Conservation (phyloP, 345 rosid genomes). For the Euphorbia peplus region DNA sequence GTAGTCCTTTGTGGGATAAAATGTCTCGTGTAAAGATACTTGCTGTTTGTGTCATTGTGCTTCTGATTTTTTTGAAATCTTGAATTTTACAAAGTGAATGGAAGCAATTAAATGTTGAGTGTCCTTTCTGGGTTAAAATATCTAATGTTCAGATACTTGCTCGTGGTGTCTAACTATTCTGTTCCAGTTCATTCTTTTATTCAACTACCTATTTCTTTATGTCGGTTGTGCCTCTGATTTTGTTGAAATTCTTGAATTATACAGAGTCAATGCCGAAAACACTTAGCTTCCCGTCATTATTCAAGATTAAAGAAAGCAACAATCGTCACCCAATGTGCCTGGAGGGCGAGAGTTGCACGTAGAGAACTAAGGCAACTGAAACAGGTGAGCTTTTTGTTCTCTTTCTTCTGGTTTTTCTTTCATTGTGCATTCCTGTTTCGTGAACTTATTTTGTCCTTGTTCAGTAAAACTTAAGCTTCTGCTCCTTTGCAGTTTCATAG, state of each 20-base stretch:
- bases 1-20: no score
- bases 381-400: constrained; percentile 40
- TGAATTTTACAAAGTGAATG: no score
- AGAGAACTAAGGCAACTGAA: constrained; percentile 77
- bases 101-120: no score
- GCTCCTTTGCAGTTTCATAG: not conserved
- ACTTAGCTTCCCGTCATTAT: constrained; percentile 55
- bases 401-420: not conserved
- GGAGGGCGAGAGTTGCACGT: constrained; percentile 91
- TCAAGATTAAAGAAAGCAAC: constrained; percentile 68
- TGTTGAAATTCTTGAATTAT: constrained; percentile 7
- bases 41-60: not conserved
- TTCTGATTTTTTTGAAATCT: no score
- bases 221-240: not conserved
- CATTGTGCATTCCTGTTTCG: not conserved
- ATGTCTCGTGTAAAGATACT: not conserved
- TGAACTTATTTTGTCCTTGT: not conserved
- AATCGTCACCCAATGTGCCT: constrained; percentile 72
- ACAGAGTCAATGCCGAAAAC: constrained; percentile 72
- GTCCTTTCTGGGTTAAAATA: no score
- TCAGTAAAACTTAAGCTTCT: constrained; percentile 1
- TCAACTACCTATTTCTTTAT: not conserved
- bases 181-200: not conserved
- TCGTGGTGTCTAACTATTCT: not conserved
- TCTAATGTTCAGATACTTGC: not conserved